Conservation (phyloP, 179 eudicot species). For the Silene noctiflora region DNA sequence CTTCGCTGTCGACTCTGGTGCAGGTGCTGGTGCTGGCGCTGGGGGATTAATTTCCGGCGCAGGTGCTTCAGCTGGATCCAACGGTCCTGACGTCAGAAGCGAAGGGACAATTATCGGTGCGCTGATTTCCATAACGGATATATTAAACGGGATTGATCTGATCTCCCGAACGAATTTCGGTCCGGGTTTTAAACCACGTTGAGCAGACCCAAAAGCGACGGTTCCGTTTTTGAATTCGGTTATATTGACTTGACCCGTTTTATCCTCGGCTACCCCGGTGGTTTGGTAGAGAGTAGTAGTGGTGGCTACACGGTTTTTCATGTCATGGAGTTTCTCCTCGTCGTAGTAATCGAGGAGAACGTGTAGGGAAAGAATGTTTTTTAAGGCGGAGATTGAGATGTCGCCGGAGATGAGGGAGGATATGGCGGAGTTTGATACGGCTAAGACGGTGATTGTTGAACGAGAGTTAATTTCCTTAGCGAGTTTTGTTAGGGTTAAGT, state of each 20-base stretch:
- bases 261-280: slow-evolving; percentile 48
- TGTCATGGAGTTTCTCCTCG: slow-evolving; percentile 55
- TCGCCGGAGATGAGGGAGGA: slow-evolving; percentile 34
- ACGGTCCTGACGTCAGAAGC: slow-evolving; percentile 43
- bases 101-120: slow-evolving; percentile 52
- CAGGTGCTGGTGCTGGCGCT: slow-evolving; percentile 29
- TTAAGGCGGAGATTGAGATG: slow-evolving; percentile 57
- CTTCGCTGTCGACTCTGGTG: slow-evolving; percentile 18
- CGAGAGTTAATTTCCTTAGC: slow-evolving; percentile 77
- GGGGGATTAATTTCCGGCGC: slow-evolving; percentile 42
- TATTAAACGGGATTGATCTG: slow-evolving; percentile 51
- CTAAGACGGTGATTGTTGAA: slow-evolving; percentile 69
- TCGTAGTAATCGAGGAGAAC: slow-evolving; percentile 75
- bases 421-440: slow-evolving; percentile 47
- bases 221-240: slow-evolving; percentile 64
- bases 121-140: slow-evolving; percentile 64
- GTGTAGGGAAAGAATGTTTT: slow-evolving; percentile 55
- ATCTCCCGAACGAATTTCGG: slow-evolving; percentile 53
- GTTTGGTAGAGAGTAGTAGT: slow-evolving; percentile 79
- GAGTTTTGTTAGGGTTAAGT: slow-evolving; percentile 60
- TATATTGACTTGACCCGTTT: slow-evolving; percentile 59
- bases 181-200: slow-evolving; percentile 47
- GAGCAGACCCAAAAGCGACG: slow-evolving; percentile 63
- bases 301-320: slow-evolving; percentile 43
- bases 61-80: slow-evolving; percentile 42